A percentile compares a stretch with the other conserved stretches of the same genome.
Conservation (phyloP, 805 yeast genomes). For the Teunomyces gatunensis region DNA sequence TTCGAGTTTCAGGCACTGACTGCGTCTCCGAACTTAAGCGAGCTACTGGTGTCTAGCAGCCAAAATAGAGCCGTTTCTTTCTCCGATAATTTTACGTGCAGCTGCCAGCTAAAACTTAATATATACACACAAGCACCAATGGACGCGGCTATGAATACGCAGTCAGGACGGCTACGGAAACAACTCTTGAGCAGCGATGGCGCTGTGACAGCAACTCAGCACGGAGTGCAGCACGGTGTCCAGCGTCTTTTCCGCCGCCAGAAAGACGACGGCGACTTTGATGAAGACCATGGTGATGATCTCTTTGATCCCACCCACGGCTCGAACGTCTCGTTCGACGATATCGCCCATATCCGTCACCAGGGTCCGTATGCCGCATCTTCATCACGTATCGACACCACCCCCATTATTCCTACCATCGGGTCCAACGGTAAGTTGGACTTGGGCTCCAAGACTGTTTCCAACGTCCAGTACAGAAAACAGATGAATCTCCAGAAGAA, state of each 20-base stretch:
- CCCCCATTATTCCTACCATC: constrained; percentile 75
- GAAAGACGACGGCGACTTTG: constrained; percentile 29
- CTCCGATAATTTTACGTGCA: background rate
- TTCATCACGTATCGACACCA: constrained; percentile 48
- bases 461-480: constrained; percentile 63
- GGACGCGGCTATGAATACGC: constrained; percentile 8
- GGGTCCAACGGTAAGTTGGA: constrained; percentile 17
- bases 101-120: background rate
- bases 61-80: background rate
- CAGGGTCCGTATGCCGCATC: constrained; percentile 61
- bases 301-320: constrained; percentile 33
- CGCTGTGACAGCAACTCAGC: constrained; percentile 17
- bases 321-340: constrained; percentile 55
- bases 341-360: constrained; percentile 60
- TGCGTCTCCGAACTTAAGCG: background rate
- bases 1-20: background rate
- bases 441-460: background rate
- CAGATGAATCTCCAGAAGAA: constrained; percentile 68
- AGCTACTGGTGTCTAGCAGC: background rate
- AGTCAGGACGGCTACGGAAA: constrained; percentile 28
- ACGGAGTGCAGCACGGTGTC: constrained; percentile 31
- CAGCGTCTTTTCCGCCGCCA: constrained; percentile 40
- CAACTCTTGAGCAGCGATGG: constrained; percentile 32
- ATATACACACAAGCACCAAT: constrained; percentile 1
- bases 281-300: constrained; percentile 39